Evolutionary conservation across 768 basidiomycete genomes (phyloP).

Genomic region (Phanerochaete sordida): DNA sequence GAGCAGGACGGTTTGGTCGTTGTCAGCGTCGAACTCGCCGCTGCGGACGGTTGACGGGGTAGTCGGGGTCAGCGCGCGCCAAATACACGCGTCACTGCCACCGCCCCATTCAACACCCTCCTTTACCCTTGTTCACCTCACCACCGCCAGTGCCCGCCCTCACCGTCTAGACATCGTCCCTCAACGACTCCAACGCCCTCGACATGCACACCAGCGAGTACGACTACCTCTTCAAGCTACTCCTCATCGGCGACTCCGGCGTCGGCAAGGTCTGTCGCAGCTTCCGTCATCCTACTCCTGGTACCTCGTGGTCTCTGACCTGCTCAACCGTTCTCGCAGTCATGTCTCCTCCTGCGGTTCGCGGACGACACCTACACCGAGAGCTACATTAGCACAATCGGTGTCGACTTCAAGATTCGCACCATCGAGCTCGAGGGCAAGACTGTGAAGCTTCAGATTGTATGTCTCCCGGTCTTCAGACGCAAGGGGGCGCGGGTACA

Average conservation of each 20-base stretch:
- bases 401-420: conserved; percentile 98
- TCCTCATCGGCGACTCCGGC: conserved; percentile 93
- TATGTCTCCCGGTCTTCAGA: conserved; percentile 37
- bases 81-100: conserved; percentile 30
- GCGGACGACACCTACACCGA: conserved; percentile 98
- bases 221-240: conserved; percentile 95
- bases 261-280: conserved; percentile 73
- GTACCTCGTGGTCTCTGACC: conserved; percentile 18
- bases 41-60: conserved; percentile 10
- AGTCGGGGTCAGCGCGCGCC: conserved; percentile 21
- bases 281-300: conserved; percentile 7
- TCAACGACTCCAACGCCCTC: conserved; percentile 13
- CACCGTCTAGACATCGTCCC: not conserved
- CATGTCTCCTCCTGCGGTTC: conserved; percentile 87
- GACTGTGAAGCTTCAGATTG: conserved; percentile 98
- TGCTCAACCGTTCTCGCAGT: conserved; percentile 44
- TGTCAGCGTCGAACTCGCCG: not conserved
- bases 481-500: not conserved
- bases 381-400: conserved; percentile 96
- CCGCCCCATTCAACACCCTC: conserved; percentile 25
- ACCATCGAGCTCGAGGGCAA: conserved; percentile 98
- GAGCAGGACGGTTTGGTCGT: not conserved
- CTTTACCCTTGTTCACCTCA: conserved; percentile 21
- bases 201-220: conserved; percentile 91
- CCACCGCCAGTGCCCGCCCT: conserved; percentile 9